phyloP scores from a whole-genome alignment of 2,329 filamentous ascomycete genomes.

The Lecanicillium sp. region DNA sequence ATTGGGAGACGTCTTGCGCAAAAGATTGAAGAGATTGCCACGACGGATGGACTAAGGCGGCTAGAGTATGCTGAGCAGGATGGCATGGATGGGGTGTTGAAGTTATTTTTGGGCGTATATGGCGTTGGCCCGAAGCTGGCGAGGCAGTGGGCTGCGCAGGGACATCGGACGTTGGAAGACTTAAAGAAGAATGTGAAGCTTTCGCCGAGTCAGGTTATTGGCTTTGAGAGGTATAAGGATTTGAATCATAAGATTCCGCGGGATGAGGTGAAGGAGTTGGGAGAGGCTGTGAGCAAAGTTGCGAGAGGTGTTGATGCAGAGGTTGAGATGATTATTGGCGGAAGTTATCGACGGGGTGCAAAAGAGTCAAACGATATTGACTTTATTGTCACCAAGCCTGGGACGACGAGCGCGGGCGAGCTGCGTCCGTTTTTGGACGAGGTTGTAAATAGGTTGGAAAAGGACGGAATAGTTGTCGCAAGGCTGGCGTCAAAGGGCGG shows the following conservation, averaged over 20 bases:
- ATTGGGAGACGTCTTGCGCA: conserved; percentile 67
- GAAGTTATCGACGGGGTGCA: conserved; percentile 78
- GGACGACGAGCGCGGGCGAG: conserved; percentile 42
- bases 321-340: conserved; percentile 67
- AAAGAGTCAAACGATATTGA: conserved; percentile 74
- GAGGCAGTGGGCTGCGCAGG: conserved; percentile 66
- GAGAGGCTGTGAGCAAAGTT: conserved; percentile 50
- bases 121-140: conserved; percentile 66
- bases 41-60: conserved; percentile 61
- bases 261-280: conserved; percentile 63
- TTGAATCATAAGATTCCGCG: conserved; percentile 73
- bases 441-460: conserved; percentile 55
- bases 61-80: conserved; percentile 65
- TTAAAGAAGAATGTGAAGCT: conserved; percentile 53
- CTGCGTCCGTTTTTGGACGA: conserved; percentile 53
- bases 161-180: conserved; percentile 67
- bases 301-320: conserved; percentile 51
- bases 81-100: conserved; percentile 54
- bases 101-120: conserved; percentile 70
- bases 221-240: conserved; percentile 72
- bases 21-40: conserved; percentile 85
- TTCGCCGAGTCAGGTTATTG: conserved; percentile 61
- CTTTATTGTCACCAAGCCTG: conserved; percentile 66
- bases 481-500: conserved; percentile 50
- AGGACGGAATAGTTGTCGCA: conserved; percentile 57